phyloP scores from a whole-genome alignment of 2,329 filamentous ascomycete species.

The Celoporthe dispersa region DNA sequence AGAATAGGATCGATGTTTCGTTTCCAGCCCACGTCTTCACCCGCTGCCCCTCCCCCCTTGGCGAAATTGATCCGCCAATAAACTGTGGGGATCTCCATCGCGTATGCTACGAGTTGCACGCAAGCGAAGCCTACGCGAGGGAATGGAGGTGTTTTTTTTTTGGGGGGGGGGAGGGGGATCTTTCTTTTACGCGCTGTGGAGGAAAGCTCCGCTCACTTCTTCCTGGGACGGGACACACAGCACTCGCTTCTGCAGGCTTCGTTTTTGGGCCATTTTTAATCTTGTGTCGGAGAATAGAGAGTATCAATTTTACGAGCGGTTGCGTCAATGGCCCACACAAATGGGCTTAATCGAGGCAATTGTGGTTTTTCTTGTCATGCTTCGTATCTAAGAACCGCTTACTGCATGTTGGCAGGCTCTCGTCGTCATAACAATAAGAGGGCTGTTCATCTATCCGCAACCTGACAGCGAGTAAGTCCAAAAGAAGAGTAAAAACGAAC shows the following conservation, averaged over 20 bases:
- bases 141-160: too few species aligned
- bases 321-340: not conserved
- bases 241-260: not conserved
- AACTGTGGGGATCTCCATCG: slow-evolving; percentile 4
- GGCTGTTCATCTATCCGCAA: not conserved
- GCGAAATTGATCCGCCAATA: slow-evolving; percentile 5
- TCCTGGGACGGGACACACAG: not conserved
- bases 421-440: not conserved
- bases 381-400: not conserved
- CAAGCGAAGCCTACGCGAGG: not conserved
- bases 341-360: not conserved
- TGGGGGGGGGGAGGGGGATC: too few species aligned
- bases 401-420: not conserved
- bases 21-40: not conserved
- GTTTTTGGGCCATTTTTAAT: not conserved
- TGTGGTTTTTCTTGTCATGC: not conserved
- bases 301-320: not conserved
- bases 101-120: not conserved
- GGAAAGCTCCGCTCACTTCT: not conserved
- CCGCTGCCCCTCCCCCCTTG: not conserved
- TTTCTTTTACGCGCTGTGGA: not conserved
- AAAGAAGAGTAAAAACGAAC: not conserved
- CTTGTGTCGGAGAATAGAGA: slow-evolving; percentile 4
- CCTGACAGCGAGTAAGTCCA: not conserved
- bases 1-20: slow-evolving; percentile 4